Base-by-base conservation (phyloP, 1,284 basidiomycete genomes). In the Austropuccinia psidii region DNA sequence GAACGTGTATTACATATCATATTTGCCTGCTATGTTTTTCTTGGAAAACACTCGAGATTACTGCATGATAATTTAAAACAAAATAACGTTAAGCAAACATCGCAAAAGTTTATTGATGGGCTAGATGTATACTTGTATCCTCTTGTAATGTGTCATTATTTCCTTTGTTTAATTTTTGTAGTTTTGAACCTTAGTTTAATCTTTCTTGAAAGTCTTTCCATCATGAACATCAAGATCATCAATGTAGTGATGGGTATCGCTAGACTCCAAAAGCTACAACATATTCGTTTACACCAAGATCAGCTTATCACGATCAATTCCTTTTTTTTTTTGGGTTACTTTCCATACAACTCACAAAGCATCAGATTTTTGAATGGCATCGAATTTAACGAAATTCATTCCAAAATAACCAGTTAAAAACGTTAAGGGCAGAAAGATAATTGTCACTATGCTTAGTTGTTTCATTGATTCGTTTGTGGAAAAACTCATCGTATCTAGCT, bases 401-500 rank as follows among this genome's bases (percentile, higher is more conserved):
- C 67, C 67, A 35, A 58, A 69, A 35, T 69, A 58, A 8, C 67
- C 67, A 5, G 67, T 69, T 21, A 69, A 55, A 15, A 69, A 69
- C 1, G 67, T 69, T 21, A 69, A 37, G 19, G 66, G 66, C 21
- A 69, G 24, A 21, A 69, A 69, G 54, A 69, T 58, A 21, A 69
- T 69, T 27, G 67, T 69, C 13, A 69, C 54, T 57, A 69, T 69
- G 27, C 67, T 69, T 27, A 69, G 54, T 24, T 69, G 67, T 19
- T 47, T 31, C 67, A 69, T 69, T 9, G 67, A 69, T 43, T 69
- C 67, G 31, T 69, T 58, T 9, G 67, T 69, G 8, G 67, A 69
- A 31, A 69, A 69, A 35, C 67, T 69, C 67, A 69, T 69, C 39
- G 67, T 58, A 58, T 69, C 67, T 69, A 49, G 29, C 37, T 31